phyloP scores from a whole-genome alignment of 2,329 filamentous ascomycete species.

The Aspergillus intermedius region DNA sequence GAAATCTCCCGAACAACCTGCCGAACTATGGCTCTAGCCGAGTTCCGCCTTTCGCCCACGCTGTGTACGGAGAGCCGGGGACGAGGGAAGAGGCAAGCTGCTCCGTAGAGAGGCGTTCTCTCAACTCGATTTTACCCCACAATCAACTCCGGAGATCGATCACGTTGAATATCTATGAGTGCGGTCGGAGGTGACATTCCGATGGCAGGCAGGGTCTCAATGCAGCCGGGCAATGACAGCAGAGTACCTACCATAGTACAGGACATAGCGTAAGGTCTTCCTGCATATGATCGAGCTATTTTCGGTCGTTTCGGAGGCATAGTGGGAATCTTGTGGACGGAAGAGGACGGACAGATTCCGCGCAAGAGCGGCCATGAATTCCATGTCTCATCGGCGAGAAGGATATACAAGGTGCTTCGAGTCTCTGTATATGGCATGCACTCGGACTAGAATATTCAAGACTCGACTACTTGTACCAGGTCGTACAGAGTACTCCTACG shows the following conservation, averaged over 20 bases:
- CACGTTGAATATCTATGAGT: neutral
- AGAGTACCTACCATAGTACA: no score
- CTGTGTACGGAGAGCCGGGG: neutral
- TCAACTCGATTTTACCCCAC: neutral
- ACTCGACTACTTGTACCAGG: no score
- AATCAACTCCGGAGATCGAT: neutral
- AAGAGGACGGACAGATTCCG: constrained; percentile 3
- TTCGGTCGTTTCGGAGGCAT: no score
- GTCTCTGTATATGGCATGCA: neutral
- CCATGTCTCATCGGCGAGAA: neutral
- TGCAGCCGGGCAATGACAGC: neutral
- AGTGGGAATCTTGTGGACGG: neutral
- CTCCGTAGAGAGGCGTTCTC: neutral
- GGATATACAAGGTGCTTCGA: neutral
- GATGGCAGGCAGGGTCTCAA: neutral
- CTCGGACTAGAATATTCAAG: no score
- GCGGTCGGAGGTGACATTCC: neutral
- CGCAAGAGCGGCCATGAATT: neutral
- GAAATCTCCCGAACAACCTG: constrained; percentile 19
- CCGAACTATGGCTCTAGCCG: constrained; percentile 16
- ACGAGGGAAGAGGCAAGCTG: neutral
- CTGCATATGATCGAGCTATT: no score
- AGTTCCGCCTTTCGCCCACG: constrained; percentile 17
- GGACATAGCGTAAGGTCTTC: no score
- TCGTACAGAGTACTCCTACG: no score